Evolutionary conservation across 257 asterid species (phyloP), one percentile per base, ranked within the genome.

Genomic region (Echium plantagineum): DNA sequence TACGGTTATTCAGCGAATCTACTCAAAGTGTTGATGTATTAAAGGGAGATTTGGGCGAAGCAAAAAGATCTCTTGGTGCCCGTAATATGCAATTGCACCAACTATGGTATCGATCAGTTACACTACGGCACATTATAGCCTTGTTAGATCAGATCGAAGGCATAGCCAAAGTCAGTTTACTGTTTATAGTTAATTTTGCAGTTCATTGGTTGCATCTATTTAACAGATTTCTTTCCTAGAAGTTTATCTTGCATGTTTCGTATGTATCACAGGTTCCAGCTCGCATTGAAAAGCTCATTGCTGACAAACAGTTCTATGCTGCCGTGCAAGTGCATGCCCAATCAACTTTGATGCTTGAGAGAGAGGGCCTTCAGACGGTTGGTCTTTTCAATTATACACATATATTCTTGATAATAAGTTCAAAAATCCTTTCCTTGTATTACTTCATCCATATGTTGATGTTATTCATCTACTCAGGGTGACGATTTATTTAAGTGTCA

Each of bases 291-390:
- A 89, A 93, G 85, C 91, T 89, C 66, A 80, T 85, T 60, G 80
- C 93, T 58, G 97, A 86, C 65, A 89, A 89, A 71, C 89, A 89
- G 79, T 89, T 93, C 76, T 93, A 93, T 71, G 96, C 99, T 61
- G 97, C 99, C 21, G 97, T 85, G 52, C 99, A 93, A 55, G 69
- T 89, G 68, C 95, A 93, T 67, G 95, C 82, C 75, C 99, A 83
- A 68, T 89, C 99, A 59, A 66, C 82, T 66, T 68, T 89, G 75
- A 93, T 93, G 99, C 96, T 89, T 63, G 97, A 86, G 77, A 79
- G 97, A 71, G 97, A 93, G 72, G 99, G 99, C 71, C 94, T 93
- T 72, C 99, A 89, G 71, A 85, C 89, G 82, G 99, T 89, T 73
- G 64, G 97, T 81, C 57, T 38, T 48, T 20, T 67, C 15, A 22